Evolutionary conservation across 352 stramenopile species (phyloP).

Genomic region (Phytophthora podocarpi): DNA sequence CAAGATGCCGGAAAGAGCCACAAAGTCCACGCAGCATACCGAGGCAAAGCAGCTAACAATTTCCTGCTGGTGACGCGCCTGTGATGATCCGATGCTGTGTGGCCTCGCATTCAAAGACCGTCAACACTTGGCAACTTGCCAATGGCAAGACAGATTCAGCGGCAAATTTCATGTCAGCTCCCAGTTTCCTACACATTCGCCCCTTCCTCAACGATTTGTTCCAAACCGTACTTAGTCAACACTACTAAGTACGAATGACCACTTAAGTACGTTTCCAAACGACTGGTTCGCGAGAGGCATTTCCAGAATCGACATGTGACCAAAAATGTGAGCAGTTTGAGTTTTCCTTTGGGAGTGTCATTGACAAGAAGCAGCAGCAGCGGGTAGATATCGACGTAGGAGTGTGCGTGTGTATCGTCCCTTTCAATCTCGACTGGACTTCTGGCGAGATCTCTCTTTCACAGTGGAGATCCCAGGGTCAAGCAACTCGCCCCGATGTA

Average conservation of each 20-base stretch:
- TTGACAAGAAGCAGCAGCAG: background rate
- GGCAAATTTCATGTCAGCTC: too few relatives aligned
- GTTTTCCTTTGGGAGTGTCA: conserved; percentile 12
- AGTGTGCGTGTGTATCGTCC: background rate
- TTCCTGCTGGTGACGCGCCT: conserved; percentile 16
- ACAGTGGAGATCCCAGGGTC: conserved; percentile 87
- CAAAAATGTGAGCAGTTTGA: conserved; percentile 27
- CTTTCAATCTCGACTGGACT: conserved; percentile 75
- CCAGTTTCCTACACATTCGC: too few relatives aligned
- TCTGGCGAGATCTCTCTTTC: conserved; percentile 83
- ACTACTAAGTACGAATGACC: background rate
- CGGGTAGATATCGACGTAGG: background rate
- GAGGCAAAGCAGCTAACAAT: conserved; percentile 6
- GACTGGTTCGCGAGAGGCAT: too few relatives aligned
- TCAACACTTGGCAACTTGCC: too few relatives aligned
- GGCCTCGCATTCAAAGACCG: conserved; percentile 15
- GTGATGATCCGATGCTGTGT: conserved; percentile 17
- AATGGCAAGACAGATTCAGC: too few relatives aligned
- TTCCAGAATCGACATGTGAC: too few relatives aligned
- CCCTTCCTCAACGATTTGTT: conserved; percentile 23
- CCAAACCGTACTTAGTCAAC: background rate
- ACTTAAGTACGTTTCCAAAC: conserved; percentile 11
- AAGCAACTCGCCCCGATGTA: conserved; percentile 79
- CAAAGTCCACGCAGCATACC: conserved; percentile 5
- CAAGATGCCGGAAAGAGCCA: conserved; percentile 1